These are phyloP conservation scores for Parietaria judaica DNA, from an alignment of 306 rosid genomes.

Conservation along the genomic window DNA sequence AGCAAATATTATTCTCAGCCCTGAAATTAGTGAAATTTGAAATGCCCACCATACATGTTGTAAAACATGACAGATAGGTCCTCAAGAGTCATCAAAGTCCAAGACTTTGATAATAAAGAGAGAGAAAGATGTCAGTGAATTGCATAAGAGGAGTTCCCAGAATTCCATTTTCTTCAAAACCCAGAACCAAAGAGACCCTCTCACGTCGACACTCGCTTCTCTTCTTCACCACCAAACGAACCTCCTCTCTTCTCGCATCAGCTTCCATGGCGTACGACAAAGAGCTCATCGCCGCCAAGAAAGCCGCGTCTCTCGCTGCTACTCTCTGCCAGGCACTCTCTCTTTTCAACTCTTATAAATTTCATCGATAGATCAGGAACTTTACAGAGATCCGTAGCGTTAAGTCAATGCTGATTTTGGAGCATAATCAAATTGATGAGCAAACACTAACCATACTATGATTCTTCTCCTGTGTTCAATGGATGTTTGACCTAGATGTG, in stretches of 20 bases:
- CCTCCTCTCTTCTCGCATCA: constrained; percentile 16
- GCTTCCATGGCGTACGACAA: constrained; percentile 72
- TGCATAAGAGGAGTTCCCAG: constrained; percentile 20
- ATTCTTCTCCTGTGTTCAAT: no score
- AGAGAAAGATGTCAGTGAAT: constrained; percentile 20
- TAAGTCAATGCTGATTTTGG: no score
- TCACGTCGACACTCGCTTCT: neutral
- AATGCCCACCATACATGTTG: no score
- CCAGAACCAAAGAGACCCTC: constrained; percentile 15
- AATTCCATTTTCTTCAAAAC: constrained; percentile 16
- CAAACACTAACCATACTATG: no score
- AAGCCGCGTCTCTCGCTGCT: constrained; percentile 83
- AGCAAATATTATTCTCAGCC: no score
- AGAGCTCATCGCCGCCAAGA: constrained; percentile 85
- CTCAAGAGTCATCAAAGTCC: no score
- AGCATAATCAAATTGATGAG: no score
- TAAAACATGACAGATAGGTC: no score
- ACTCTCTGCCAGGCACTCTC: constrained; percentile 69
- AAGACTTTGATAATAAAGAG: neutral
- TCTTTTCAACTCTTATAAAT: neutral
- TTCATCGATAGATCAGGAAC: neutral
- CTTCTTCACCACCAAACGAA: constrained; percentile 6
- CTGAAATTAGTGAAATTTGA: no score
- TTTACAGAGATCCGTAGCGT: no score
- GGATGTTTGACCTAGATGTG: no score